Evolutionary conservation across 306 rosid genomes (phyloP), one percentile per base, ranked within the genome.

Genomic region (Pachyrhizus erosus): DNA sequence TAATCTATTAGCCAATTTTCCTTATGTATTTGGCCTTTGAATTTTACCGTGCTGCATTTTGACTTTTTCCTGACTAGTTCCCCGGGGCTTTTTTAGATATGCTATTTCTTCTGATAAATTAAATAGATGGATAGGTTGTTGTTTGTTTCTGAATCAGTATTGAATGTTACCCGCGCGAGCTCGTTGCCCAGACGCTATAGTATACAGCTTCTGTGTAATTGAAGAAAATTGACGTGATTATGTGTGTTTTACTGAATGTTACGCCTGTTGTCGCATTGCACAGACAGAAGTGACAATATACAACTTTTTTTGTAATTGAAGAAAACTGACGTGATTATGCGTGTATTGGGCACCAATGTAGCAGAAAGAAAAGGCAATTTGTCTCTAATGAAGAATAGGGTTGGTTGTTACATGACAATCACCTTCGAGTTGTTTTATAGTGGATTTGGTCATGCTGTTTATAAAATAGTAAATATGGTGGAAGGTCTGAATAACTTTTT

Each of bases 1-100:
- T 23, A 27, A 9, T 13, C 58, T 61, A 8, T 17, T 31, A 14
- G 7, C 34, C 13, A 5, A 15, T 51, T 84, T 84, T 64, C 31
- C 70, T 62, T 27, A 13, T 51, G 26, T 27, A 12, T 67, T 39
- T 43, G n/a, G 12, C 71, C 49, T 69, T 61, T 66, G 58, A 76
- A 52, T 11, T 64, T 71, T 64, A 78, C 81, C 67, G 21, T 55
- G 52, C 34, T 9, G 15, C 64, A 3, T 9, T 58, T 73, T 86
- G 70, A 73, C 82, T 73, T 66, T 39, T 24, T 82, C 88, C 88
- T 67, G 86, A 62, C 72, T 37, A 45, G 43, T 24, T 81, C 8
- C 49, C n/a, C 17, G 27, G 15, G 64, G 39, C 2, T 12, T 42
- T 84, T 78, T 66, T n/a, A 15, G 45, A 31, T 15, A 76, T 51